Evolutionary conservation across 495 filamentous ascomycete genomes (phyloP).

Genomic region (Viridothelium virens): DNA sequence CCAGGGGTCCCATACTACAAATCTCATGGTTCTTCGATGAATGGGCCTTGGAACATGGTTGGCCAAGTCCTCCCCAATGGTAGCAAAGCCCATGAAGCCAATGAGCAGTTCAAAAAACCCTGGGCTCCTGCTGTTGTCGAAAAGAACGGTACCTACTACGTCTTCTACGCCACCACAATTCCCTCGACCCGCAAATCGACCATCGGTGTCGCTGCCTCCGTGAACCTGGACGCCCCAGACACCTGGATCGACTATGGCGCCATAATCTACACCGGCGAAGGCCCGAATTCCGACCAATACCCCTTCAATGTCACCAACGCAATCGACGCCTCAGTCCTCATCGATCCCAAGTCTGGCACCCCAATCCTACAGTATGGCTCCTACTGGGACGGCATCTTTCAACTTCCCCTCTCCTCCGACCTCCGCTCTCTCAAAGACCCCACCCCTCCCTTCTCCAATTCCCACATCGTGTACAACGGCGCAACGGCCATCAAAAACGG

Average conservation of each 20-base stretch:
- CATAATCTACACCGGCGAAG: conserved; percentile 32
- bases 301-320: conserved; percentile 42
- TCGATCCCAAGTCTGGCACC: conserved; percentile 32
- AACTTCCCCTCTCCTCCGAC: conserved; percentile 34
- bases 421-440: background rate
- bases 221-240: conserved; percentile 46
- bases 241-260: conserved; percentile 51
- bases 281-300: conserved; percentile 24
- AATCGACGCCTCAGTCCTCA: conserved; percentile 58
- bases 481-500: conserved; percentile 39
- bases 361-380: conserved; percentile 60
- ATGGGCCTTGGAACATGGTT: background rate
- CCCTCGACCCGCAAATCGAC: conserved; percentile 54
- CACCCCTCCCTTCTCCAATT: background rate
- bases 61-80: background rate
- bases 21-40: background rate
- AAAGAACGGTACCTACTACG: conserved; percentile 51
- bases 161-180: conserved; percentile 60
- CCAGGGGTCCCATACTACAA: background rate
- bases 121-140: conserved; percentile 54
- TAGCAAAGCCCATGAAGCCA: background rate
- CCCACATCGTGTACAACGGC: conserved; percentile 33
- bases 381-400: conserved; percentile 61
- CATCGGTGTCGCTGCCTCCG: conserved; percentile 61
- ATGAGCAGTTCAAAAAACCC: background rate